A percentile compares a stretch with the other conserved stretches of the same genome.
Conservation (phyloP, 345 rosid genomes). For the Brassica incana region DNA sequence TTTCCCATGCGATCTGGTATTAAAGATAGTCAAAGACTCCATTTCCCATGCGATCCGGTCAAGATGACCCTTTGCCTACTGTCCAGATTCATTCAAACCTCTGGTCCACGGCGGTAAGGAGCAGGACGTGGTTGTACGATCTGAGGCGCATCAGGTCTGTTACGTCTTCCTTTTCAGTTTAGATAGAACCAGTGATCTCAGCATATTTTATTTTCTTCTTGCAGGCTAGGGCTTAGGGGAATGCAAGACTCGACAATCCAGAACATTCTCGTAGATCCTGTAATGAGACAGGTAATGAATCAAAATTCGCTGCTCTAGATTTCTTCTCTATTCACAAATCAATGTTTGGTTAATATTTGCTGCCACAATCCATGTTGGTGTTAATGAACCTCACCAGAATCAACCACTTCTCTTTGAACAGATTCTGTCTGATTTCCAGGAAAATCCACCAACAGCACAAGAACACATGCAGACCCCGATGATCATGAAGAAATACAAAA, state of each 20-base stretch:
- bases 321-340: too few species aligned
- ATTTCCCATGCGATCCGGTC: too few species aligned
- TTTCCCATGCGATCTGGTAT: too few species aligned
- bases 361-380: background rate
- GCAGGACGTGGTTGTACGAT: too few species aligned
- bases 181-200: background rate
- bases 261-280: slow-evolving; percentile 92
- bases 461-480: slow-evolving; percentile 84
- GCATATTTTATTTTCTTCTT: background rate
- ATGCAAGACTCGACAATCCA: slow-evolving; percentile 96
- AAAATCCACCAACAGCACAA: slow-evolving; percentile 86
- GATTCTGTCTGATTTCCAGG: slow-evolving; percentile 87
- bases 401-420: slow-evolving; percentile 28
- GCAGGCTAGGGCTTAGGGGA: slow-evolving; percentile 65
- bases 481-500: slow-evolving; percentile 93
- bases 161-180: background rate
- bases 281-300: slow-evolving; percentile 83
- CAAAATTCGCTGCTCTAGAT: background rate
- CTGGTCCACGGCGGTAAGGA: too few species aligned
- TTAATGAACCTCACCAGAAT: background rate
- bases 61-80: too few species aligned
- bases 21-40: too few species aligned
- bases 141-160: too few species aligned
- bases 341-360: background rate
- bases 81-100: too few species aligned